Base-by-base conservation (phyloP, 148 eudicot species). In the Cornus controversa region DNA sequence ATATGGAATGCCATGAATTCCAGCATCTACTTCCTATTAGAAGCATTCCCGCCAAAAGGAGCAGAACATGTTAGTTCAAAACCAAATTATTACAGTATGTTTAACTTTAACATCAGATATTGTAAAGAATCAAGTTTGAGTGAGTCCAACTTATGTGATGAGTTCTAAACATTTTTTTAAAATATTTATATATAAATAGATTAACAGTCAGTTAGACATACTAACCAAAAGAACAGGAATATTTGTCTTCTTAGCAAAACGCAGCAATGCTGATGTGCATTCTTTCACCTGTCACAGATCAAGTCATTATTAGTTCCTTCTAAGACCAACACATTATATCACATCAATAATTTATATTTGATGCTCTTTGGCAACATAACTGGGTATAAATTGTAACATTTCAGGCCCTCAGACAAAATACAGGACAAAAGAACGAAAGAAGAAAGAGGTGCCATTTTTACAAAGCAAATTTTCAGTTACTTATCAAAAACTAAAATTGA, bases 241-340 rank as follows among this genome's bases (percentile, higher is more conserved):
- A 79, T 87, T 86, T 67, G 99, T 96, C 87, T 84, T 85, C 85
- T 96, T 96, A 58, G 99, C 92, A 93, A 88, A 96, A 31, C 92
- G 94, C 83, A 93, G 91, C 83, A 96, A 89, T 10, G 97, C 93
- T 69, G 96, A 84, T 69, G 99, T 93, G 83, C 98, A 96, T 87
- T 96, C 98, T 89, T 89, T 96, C 74, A 96, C 87, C 99, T 96
- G 90, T 80, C 76, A 85, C 66, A 80, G 3, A 70, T 72, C 65
- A 71, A 77, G 31, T 66, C 72, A 69, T 24, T 70, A 65, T 29
- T 31, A 50, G 69, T 6, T 29, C 34, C 66, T 71, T 40, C 65
- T 36, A 25, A 71, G 63, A 45, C 25, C 26, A 47, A 28, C 28
- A 60, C 10, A 42, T 0, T 68, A 57, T 57, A 68, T n/a, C 24